Base-by-base conservation (phyloP, 305 asterid genomes). In the Striga hermonthica region DNA sequence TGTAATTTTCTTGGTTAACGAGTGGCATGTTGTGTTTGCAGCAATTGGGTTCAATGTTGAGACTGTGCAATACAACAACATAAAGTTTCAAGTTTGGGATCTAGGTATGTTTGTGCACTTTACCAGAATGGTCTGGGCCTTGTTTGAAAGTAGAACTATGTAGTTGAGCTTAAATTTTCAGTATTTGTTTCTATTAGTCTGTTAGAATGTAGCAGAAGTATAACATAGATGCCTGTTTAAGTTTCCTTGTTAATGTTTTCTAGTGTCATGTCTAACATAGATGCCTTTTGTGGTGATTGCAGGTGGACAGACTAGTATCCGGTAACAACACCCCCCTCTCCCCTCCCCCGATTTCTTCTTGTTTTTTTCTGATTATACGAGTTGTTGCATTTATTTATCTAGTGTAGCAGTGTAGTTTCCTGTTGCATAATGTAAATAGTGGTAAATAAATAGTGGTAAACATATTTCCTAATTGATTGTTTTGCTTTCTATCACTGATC, bases 261-360 rank as follows among this genome's bases (percentile, higher is more conserved):
- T 57, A 38, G 57, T 45, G 45, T 44, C 61, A 44, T 34, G 5
- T 13, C 66, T 72, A 50, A 77, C 57, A 16, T 41, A 15, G 35
- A 54, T 35, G 6, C 56, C 58, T 70, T 56, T 22, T 72, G 75
- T 43, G 56, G 58, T 62, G 36, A 71, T 83, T 67, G 74, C 94
- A 89, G 97, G 97, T 72, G 97, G 97, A 7, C 97, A 89, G 81
- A 89, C 97, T 38, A 89, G 95, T 77, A 89, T 89, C 74, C 83
- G 97, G 97, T 89, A 85, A 67, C 31, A 22, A 22, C 31, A 0
- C 31, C 31, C 2, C 31, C 31, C 31, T 2, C 31, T 22, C 31
- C 31, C 31, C 31, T 22, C 63, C 44, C 44, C 3, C 3, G 1
- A 5, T 39, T 39, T 39, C 6, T 39, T 39, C 39, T 64, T 62